A percentile compares a stretch with the other conserved stretches of the same genome.
phyloP scores from a whole-genome alignment of 2,329 filamentous ascomycete species.

The Seiridium unicorne region DNA sequence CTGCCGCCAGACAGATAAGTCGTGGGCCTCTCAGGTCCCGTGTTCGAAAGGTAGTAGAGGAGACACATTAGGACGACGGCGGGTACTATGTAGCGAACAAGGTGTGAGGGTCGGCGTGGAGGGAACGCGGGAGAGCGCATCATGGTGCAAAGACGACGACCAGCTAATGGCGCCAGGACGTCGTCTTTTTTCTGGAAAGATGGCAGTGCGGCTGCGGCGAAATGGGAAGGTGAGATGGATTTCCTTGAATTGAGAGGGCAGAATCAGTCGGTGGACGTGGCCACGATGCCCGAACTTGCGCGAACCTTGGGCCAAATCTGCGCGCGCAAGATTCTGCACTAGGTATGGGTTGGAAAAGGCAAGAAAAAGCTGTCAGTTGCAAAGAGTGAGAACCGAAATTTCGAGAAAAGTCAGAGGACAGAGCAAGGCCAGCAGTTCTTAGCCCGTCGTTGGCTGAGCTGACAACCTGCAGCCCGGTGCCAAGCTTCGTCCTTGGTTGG shows the following conservation, averaged over 20 bases:
- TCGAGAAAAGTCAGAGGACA: neutral
- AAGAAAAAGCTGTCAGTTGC: too few species aligned
- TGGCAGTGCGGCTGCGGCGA: neutral
- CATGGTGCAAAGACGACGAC: conserved; percentile 19
- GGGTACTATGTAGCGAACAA: conserved; percentile 39
- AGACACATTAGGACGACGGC: conserved; percentile 31
- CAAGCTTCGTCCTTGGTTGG: neutral
- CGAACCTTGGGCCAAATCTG: neutral
- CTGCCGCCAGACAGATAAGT: conserved; percentile 14
- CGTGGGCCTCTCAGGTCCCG: conserved; percentile 13
- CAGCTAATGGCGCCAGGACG: conserved; percentile 19
- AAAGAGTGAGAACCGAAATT: too few species aligned
- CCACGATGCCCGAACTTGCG: too few species aligned
- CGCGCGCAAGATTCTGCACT: neutral
- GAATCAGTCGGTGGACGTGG: too few species aligned
- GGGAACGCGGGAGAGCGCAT: conserved; percentile 40
- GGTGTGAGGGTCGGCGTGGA: conserved; percentile 40
- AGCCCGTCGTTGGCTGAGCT: neutral
- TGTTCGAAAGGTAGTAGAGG: conserved; percentile 30
- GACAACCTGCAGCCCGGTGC: neutral
- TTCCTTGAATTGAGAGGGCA: too few species aligned
- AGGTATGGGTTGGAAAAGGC: neutral
- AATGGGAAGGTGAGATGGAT: too few species aligned
- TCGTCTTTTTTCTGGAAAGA: conserved; percentile 5
- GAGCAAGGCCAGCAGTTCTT: neutral